A percentile compares a stretch with the other conserved stretches of the same genome.
Evolutionary conservation across 148 eudicot genomes (phyloP).

Genomic region (Arctostaphylos glauca): DNA sequence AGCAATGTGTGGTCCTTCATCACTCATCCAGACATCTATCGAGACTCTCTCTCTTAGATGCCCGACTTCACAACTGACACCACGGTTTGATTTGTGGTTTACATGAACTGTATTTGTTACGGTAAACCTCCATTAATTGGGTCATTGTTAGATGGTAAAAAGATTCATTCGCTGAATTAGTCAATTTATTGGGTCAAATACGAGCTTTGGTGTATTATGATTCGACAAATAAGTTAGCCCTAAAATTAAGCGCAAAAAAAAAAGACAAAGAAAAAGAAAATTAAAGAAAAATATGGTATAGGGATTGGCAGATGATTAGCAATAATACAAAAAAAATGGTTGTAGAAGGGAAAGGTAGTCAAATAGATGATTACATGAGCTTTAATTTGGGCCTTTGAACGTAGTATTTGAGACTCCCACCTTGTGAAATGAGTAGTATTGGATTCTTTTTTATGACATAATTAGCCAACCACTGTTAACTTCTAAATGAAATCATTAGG

Average conservation of each 20-base stretch:
- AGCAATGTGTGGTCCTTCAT: no score
- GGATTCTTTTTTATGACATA: background rate
- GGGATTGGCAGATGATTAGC: slow-evolving; percentile 1
- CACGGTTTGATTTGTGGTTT: no score
- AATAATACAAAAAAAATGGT: background rate
- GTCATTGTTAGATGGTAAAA: background rate
- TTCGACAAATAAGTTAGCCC: background rate
- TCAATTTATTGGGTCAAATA: background rate
- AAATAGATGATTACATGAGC: slow-evolving; percentile 10
- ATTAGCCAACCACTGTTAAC: background rate
- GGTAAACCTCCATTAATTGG: no score
- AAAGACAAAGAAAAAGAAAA: background rate
- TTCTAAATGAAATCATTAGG: background rate
- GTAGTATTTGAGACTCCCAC: background rate
- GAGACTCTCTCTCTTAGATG: no score
- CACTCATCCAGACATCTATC: no score
- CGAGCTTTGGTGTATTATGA: background rate
- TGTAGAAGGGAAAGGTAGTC: slow-evolving; percentile 1
- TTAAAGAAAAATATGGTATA: background rate
- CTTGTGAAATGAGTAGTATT: background rate
- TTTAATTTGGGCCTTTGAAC: background rate
- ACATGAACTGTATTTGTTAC: no score
- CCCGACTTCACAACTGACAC: no score
- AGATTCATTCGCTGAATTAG: background rate
- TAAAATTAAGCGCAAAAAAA: background rate